phyloP scores from a whole-genome alignment of 352 stramenopile species.

The Elongisporangium prolatum region DNA sequence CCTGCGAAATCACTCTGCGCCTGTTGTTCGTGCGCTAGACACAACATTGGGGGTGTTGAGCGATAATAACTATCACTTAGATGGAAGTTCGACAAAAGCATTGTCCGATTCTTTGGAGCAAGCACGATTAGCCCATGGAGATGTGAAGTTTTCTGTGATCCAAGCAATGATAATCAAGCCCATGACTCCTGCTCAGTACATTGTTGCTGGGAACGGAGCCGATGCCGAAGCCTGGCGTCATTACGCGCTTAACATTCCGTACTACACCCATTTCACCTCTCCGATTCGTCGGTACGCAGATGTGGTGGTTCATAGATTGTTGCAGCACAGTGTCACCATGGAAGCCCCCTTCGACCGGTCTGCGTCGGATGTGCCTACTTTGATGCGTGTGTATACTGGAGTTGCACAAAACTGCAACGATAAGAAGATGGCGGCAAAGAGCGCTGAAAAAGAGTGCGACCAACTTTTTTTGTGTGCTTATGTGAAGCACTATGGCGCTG shows the following conservation, averaged over 20 bases:
- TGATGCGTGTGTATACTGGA: slow-evolving; percentile 34
- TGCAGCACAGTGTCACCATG: slow-evolving; percentile 43
- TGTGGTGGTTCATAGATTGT: slow-evolving; percentile 69
- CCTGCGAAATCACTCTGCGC: slow-evolving; percentile 86
- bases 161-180: slow-evolving; percentile 93
- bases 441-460: slow-evolving; percentile 72
- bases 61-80: slow-evolving; percentile 68
- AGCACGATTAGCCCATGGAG: slow-evolving; percentile 68
- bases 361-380: slow-evolving; percentile 12
- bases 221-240: slow-evolving; percentile 86
- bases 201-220: slow-evolving; percentile 74
- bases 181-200: slow-evolving; percentile 94
- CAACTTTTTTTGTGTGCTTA: slow-evolving; percentile 80
- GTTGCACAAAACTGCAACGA: slow-evolving; percentile 80
- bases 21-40: slow-evolving; percentile 47
- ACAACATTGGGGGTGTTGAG: slow-evolving; percentile 34
- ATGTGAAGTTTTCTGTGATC: slow-evolving; percentile 81
- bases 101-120: slow-evolving; percentile 84
- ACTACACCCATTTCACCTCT: slow-evolving; percentile 98
- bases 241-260: slow-evolving; percentile 96
- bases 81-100: slow-evolving; percentile 73
- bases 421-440: slow-evolving; percentile 83
- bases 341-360: slow-evolving; percentile 11
- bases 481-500: slow-evolving; percentile 50
- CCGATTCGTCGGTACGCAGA: slow-evolving; percentile 94